Evolutionary conservation across 805 yeast species (phyloP), one percentile per base, ranked within the genome.

Genomic region (Ogataea zsoltii): DNA sequence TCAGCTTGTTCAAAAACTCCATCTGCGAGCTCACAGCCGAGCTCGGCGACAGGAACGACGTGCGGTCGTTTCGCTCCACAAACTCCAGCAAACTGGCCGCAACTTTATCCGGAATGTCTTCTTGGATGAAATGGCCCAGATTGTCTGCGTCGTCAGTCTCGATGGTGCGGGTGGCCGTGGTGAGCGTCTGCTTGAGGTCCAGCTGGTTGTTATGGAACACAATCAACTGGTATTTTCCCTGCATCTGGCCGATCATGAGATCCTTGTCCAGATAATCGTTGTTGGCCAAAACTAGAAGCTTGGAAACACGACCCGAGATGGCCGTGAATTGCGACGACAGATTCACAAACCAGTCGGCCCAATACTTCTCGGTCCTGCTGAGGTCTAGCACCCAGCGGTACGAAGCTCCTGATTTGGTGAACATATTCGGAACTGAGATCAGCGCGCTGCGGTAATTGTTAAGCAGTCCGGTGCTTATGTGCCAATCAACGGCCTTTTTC

Each of bases 161-260:
- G 11, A 57, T 43, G 7, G 49, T 54, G 25, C 48, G 51, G 1
- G 66, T 56, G 10, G 58, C 56, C 7, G 66, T 57, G 3, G 67
- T 58, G 6, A 58, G 26, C 10, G 59, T 57, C 21, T 51, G 45
- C 11, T 44, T 43, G 31, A 50, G 32, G 13, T 51, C 48, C 26
- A 56, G 33, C 11, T 54, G 51, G 25, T 46, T 46, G 31, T 59
- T 54, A 41, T 76, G 80, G 62, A 89, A 84, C 4, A 90, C 94
- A 12, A 88, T 82, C 33, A 94, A 74, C 66, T 95, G 99, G 64
- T 85, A 94, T 62, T 82, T 84, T 1, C 99, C 99, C 67, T 91
- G 98, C 99, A 94, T 94, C 66, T 95, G 99, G 0, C 97, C 99
- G 41, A 94, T 82, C 65, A 91, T 89, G 38, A 94, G 71, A 31